These are phyloP conservation scores for Vigna trinervia DNA, from an alignment of 306 rosid genomes.

Conservation along the genomic window DNA sequence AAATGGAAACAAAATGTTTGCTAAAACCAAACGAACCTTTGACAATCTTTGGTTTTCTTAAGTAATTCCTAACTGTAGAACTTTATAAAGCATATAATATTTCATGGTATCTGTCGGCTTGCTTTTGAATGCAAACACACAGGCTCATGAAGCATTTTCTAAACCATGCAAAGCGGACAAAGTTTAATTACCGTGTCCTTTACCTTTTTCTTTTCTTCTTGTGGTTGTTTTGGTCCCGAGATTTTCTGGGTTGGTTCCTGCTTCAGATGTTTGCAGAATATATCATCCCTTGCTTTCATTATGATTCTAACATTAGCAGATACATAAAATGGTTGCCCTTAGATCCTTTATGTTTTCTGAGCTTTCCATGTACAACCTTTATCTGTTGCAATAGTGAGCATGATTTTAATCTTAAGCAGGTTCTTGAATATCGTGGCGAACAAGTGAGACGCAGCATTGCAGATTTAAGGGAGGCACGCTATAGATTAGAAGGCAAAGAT, in stretches of 20 bases:
- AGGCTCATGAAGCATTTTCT: too few species aligned
- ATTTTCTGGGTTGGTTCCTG: slow-evolving; percentile 21
- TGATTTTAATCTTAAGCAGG: slow-evolving; percentile 58
- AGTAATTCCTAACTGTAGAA: slow-evolving; percentile 1
- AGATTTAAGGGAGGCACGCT: slow-evolving; percentile 90
- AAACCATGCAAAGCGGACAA: not conserved
- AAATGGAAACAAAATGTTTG: not conserved
- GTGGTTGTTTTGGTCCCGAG: slow-evolving; percentile 19
- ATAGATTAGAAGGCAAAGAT: slow-evolving; percentile 86
- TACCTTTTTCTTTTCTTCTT: not conserved
- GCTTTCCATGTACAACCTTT: slow-evolving; percentile 23
- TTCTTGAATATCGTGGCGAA: slow-evolving; percentile 99
- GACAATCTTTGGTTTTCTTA: slow-evolving; percentile 24
- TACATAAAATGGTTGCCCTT: slow-evolving; percentile 25
- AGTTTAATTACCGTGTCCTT: slow-evolving; percentile 15
- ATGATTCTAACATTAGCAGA: slow-evolving; percentile 22
- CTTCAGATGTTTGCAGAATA: slow-evolving; percentile 14
- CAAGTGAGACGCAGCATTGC: slow-evolving; percentile 94
- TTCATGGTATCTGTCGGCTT: too few species aligned
- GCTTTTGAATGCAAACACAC: too few species aligned
- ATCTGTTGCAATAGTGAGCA: slow-evolving; percentile 23
- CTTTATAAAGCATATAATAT: not conserved
- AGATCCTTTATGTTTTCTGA: not conserved
- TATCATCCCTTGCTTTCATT: slow-evolving; percentile 2
- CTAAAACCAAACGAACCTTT: not conserved